Evolutionary conservation across 108 stramenopile species (phyloP).

Genomic region (Discostella pseudostelligera): DNA sequence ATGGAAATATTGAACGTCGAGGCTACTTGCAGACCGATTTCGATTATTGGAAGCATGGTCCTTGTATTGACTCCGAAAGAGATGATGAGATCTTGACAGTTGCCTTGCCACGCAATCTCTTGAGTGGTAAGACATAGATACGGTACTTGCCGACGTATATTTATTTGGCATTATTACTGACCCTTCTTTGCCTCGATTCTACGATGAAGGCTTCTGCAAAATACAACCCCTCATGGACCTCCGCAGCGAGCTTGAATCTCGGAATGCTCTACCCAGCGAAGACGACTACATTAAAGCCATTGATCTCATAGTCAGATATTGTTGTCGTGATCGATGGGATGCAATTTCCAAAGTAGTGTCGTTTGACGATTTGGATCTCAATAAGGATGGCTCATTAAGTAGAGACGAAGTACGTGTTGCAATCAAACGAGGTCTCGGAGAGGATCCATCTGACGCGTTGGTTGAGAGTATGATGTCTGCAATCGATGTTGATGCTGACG

Average conservation of each 20-base stretch:
- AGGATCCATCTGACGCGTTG: constrained; percentile 61
- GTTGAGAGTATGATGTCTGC: constrained; percentile 69
- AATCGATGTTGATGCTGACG: constrained; percentile 71
- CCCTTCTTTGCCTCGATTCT: neutral
- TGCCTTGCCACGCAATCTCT: constrained; percentile 75
- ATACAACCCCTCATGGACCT: constrained; percentile 74
- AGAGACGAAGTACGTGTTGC: constrained; percentile 53
- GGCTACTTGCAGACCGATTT: constrained; percentile 71
- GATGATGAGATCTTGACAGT: constrained; percentile 51
- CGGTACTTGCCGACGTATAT: neutral
- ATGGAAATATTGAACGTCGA: constrained; percentile 48
- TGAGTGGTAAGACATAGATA: constrained; percentile 25
- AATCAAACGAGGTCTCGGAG: constrained; percentile 47
- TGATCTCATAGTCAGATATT: constrained; percentile 62
- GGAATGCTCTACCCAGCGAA: constrained; percentile 49
- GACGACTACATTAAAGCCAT: constrained; percentile 72
- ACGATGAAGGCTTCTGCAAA: constrained; percentile 69
- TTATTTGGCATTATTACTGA: neutral
- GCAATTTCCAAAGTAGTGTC: constrained; percentile 30
- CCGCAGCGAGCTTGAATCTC: constrained; percentile 49
- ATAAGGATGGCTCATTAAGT: constrained; percentile 66
- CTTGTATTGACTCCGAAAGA: constrained; percentile 2
- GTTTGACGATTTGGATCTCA: constrained; percentile 69
- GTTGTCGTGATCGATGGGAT: constrained; percentile 63
- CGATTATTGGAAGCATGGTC: constrained; percentile 46